These are phyloP conservation scores for Recurvomyces mirabilis DNA, from an alignment of 495 filamentous ascomycete species.

Conservation along the genomic window DNA sequence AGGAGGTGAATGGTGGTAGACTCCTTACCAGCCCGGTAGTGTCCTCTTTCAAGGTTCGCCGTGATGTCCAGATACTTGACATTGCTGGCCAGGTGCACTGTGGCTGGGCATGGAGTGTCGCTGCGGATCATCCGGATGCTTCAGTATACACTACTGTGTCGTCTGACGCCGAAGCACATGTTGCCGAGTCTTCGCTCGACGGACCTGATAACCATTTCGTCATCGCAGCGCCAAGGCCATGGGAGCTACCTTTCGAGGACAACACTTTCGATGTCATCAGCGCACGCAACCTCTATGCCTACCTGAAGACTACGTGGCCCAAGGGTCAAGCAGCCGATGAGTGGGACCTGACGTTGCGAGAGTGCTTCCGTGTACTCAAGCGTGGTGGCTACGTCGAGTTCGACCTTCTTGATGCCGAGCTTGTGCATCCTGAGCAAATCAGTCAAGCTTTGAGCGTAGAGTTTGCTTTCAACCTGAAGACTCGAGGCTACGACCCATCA, in stretches of 20 bases:
- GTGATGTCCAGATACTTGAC: conserved; percentile 62
- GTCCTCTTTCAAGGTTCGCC: conserved; percentile 41
- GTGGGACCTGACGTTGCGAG: conserved; percentile 71
- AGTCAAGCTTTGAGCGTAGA: conserved; percentile 73
- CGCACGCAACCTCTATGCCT: conserved; percentile 72
- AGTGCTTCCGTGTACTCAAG: conserved; percentile 83
- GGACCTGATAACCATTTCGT: conserved; percentile 82
- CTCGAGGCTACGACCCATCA: conserved; percentile 72
- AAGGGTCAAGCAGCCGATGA: conserved; percentile 47
- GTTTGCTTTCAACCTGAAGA: conserved; percentile 78
- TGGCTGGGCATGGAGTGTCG: conserved; percentile 93
- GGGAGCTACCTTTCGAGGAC: conserved; percentile 73
- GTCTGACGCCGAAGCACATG: conserved; percentile 38
- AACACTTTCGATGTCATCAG: conserved; percentile 88
- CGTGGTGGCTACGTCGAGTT: conserved; percentile 90
- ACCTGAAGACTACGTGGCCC: conserved; percentile 37
- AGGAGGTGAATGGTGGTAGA: conserved; percentile 66
- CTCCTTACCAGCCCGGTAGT: conserved; percentile 66
- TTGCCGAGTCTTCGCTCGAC: conserved; percentile 47
- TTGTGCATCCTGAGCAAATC: conserved; percentile 64
- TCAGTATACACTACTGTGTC: conserved; percentile 78
- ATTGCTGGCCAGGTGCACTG: conserved; percentile 74
- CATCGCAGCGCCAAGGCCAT: conserved; percentile 60
- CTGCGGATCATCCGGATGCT: conserved; percentile 68
- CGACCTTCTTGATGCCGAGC: conserved; percentile 73